A percentile compares a stretch with the other conserved stretches of the same genome.
Conservation (phyloP, 805 yeast species). For the Scheffersomyces lignosus region DNA sequence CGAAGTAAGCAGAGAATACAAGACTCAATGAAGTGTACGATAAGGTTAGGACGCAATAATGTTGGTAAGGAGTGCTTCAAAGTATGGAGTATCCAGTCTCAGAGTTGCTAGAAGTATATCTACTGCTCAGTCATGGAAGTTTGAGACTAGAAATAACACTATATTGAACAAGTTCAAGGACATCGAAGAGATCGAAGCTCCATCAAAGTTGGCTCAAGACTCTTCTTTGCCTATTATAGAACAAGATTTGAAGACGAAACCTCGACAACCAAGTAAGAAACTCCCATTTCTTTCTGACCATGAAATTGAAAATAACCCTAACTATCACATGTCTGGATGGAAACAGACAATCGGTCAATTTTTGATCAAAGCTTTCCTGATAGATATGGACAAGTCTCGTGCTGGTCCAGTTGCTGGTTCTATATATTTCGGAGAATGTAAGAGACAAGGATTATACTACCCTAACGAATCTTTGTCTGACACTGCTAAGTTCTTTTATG, state of each 20-base stretch:
- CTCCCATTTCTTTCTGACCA: constrained; percentile 41
- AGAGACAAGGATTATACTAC: constrained; percentile 75
- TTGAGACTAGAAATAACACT: constrained; percentile 10
- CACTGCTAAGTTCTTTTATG: constrained; percentile 82
- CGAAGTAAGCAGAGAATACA: no score
- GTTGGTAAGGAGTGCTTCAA: not conserved
- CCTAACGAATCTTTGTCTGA: constrained; percentile 71
- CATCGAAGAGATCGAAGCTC: constrained; percentile 27
- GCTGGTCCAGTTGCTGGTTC: constrained; percentile 96
- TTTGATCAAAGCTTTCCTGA: constrained; percentile 57
- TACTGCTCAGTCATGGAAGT: constrained; percentile 1
- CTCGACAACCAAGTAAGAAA: constrained; percentile 36
- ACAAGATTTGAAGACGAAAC: constrained; percentile 33
- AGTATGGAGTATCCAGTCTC: not conserved
- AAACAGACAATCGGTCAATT: constrained; percentile 59
- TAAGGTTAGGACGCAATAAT: no score
- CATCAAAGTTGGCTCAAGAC: constrained; percentile 37
- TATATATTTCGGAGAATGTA: constrained; percentile 81
- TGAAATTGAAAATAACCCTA: constrained; percentile 37
- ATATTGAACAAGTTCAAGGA: constrained; percentile 16
- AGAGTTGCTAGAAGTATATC: constrained; percentile 1
- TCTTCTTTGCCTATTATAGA: constrained; percentile 39
- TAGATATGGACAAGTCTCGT: constrained; percentile 90
- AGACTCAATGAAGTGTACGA: no score
- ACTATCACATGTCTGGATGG: constrained; percentile 35